Evolutionary conservation across 345 rosid genomes (phyloP), one percentile per base, ranked within the genome.

Genomic region (Gossypium australe): DNA sequence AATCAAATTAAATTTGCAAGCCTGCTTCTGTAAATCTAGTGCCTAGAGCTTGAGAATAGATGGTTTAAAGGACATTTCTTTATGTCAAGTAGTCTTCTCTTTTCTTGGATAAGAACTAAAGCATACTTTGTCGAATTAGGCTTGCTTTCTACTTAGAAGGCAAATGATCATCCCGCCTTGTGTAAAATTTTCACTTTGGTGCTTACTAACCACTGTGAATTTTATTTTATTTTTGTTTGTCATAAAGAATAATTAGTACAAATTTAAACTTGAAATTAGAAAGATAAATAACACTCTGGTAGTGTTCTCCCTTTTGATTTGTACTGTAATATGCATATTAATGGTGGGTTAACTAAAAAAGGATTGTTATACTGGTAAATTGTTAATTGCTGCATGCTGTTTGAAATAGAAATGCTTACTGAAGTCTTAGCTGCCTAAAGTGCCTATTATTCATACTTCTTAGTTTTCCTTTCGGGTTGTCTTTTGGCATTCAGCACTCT

Each of bases 381-480:
- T 68, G 8, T 16, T 56, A 48, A 25, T 69, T 14, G 38, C 25
- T 53, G 55, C 43, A 27, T 27, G 59, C 58, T 14, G 44, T 13
- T 34, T 69, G 9, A 69, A 51, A 25, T 17, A 27, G 43, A 48
- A 51, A 49, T 49, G 59, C 44, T 51, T 48, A 9, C 45, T 69
- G 11, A 25, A 13, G 22, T 14, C n/a, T 51, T 69, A 17, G 60
- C 24, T 69, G 56, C 58, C 38, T 59, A 12, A 59, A 11, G 63
- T 59, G 8, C 38, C 11, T 52, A 24, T 57, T 7, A 16, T 69
- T 52, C 68, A 9, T 68, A 22, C 17, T 43, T 3, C 52, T 48
- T 6, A 2, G 16, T 27, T 69, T 48, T 71, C n/a, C 41, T 57
- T 65, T 48, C 78, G 57, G 79, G 59, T 79, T 72, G 74, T 44